A percentile compares a stretch with the other conserved stretches of the same genome.
Evolutionary conservation across 192 early-diverging fungal genomes (phyloP).

Genomic region (Backusella morwellensis): DNA sequence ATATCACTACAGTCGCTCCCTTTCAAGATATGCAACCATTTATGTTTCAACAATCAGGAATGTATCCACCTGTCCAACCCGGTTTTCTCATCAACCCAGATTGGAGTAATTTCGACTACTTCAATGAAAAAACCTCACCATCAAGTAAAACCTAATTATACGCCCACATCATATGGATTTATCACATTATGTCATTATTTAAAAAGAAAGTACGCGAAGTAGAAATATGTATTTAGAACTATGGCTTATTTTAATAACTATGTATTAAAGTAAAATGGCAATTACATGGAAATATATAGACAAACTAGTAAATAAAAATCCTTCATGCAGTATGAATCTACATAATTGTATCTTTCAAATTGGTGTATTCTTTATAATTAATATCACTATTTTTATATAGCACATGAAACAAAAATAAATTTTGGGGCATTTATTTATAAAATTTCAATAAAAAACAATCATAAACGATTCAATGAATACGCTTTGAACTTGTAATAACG

Average conservation of each 20-base stretch:
- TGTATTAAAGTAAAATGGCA: neutral
- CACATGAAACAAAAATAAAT: neutral
- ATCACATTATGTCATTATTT: neutral
- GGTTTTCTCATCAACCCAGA: neutral
- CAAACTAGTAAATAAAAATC: neutral
- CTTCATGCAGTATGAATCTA: neutral
- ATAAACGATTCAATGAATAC: too few relatives aligned
- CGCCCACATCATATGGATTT: neutral
- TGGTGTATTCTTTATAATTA: neutral
- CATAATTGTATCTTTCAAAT: neutral
- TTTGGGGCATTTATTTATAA: neutral
- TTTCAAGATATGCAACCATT: neutral
- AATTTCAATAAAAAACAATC: too few relatives aligned
- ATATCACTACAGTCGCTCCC: neutral
- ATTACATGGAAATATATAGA: neutral
- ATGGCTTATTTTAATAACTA: neutral
- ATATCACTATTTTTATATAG: neutral
- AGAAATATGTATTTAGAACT: neutral
- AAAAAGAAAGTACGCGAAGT: neutral
- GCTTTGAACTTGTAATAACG: too few relatives aligned
- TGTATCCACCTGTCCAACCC: neutral
- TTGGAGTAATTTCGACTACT: neutral
- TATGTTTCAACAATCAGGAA: slow-evolving; percentile 1
- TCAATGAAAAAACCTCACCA: neutral
- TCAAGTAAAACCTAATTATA: neutral